Percentiles rank a stretch among this genome's conserved stretches.
Conservation (phyloP, 768 basidiomycete species). For the Tricholoma sp. region DNA sequence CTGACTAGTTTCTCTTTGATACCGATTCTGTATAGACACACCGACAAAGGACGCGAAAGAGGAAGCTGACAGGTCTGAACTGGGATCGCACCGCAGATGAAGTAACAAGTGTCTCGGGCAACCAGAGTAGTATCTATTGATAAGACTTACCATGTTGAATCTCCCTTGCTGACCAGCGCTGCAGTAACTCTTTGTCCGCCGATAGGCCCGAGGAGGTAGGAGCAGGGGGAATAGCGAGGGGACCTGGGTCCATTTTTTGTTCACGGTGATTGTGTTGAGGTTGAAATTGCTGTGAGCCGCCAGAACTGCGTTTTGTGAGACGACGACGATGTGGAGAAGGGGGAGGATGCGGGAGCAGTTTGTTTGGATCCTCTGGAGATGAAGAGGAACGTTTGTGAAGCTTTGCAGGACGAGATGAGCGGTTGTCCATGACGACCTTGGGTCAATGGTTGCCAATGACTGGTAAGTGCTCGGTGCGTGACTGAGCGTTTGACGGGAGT, state of each 20-base stretch:
- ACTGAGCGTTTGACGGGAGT: neutral
- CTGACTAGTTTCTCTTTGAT: neutral
- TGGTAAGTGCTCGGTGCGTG: too few species aligned
- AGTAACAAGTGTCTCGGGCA: neutral
- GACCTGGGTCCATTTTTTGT: neutral
- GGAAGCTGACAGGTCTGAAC: neutral
- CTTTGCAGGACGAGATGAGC: neutral
- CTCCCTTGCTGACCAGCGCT: constrained; percentile 12
- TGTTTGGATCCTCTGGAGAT: neutral
- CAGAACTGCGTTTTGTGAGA: neutral
- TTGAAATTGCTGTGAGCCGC: neutral
- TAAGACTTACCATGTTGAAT: constrained; percentile 4
- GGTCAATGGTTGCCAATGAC: too few species aligned
- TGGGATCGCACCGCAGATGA: neutral
- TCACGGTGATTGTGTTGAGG: neutral
- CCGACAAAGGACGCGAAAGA: neutral
- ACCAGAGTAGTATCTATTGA: neutral
- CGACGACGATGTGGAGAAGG: neutral
- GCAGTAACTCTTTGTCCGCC: constrained; percentile 13
- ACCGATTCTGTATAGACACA: neutral
- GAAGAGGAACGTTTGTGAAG: neutral
- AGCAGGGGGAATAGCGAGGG: constrained; percentile 9
- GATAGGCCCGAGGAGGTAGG: constrained; percentile 10
- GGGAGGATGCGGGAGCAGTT: neutral
- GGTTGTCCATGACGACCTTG: neutral